Base-by-base conservation (phyloP, 441 rosid genomes). In the Erodium moschatum region DNA sequence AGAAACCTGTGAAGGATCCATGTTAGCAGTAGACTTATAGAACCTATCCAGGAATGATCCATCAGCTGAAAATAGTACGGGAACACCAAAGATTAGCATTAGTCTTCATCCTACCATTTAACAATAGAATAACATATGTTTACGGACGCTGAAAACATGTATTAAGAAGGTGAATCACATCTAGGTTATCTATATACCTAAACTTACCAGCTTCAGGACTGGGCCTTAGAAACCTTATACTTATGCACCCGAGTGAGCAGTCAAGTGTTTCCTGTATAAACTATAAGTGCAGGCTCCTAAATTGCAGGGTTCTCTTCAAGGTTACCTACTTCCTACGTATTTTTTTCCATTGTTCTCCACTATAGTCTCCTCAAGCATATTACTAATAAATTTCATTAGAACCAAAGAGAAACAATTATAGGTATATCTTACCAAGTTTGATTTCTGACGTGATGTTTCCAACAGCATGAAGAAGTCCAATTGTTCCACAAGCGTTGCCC, bases 401-500 rank as follows among this genome's bases (percentile, higher is more conserved):
- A 16, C 15, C 21, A 52, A 3, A 31, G 20, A 52, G 60, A 52
- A 52, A 52, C n/a, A 21, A 52, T 52, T 52, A 52, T 52, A 50
- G 27, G 61, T 63, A 6, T 35, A 46, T 81, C 91, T 86, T 79
- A 90, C 97, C 9, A 6, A 90, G 86, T 63, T 87, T 89, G 81
- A 91, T 73, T 66, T 81, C 74, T 29, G 98, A 91, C 68, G 86
- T 81, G 66, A 88, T 68, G 77, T 93, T 93, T 74, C 97, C 98
- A 72, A 93, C 76, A 70, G 95, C 93, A 80, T 93, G 98, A 81
- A 93, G 96, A 78, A 91, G 96, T 2, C 95, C 98, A 77, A 91
- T 81, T 64, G 98, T 93, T 82, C 98, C 97, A 80, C 98, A 91
- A 73, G 97, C 97, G 81, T 93, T 93, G 70, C 96, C 98, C 65